A percentile compares a stretch with the other conserved stretches of the same genome.
phyloP scores from a whole-genome alignment of 2,329 filamentous ascomycete species.

The Aspergillus cejpii region DNA sequence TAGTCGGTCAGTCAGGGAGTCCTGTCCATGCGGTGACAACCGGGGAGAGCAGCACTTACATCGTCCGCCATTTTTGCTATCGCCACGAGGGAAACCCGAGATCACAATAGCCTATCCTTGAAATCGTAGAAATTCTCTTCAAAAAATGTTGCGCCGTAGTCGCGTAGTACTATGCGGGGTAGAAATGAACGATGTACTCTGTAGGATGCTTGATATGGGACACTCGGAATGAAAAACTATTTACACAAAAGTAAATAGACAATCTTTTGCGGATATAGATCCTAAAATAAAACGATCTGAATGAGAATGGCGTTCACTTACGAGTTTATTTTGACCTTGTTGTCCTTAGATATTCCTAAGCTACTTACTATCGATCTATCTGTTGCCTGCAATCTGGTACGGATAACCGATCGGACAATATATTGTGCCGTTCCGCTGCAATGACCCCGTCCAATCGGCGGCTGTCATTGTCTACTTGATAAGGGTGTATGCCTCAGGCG shows the following conservation, averaged over 20 bases:
- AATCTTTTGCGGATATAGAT: too few species aligned
- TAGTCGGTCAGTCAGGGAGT: conserved; percentile 33
- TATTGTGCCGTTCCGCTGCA: conserved; percentile 16
- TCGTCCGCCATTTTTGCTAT: conserved; percentile 39
- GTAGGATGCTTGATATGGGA: not conserved
- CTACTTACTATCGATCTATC: too few species aligned
- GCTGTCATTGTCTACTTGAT: conserved; percentile 26
- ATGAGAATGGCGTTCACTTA: too few species aligned
- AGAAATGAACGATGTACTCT: not conserved
- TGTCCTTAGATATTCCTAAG: too few species aligned
- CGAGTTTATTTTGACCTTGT: too few species aligned
- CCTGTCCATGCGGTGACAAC: not conserved
- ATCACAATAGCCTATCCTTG: not conserved
- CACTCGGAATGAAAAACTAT: not conserved
- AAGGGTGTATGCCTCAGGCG: conserved; percentile 5
- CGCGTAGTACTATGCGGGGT: not conserved
- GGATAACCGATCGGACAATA: conserved; percentile 18
- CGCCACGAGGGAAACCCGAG: too few species aligned
- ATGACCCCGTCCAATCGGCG: conserved; percentile 18
- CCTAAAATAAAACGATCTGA: too few species aligned
- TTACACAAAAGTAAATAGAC: not conserved
- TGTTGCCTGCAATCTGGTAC: conserved; percentile 9
- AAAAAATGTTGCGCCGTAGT: not conserved
- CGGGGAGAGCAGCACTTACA: conserved; percentile 23
- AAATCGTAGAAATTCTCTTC: conserved; percentile 13